phyloP scores from a whole-genome alignment of 1,284 basidiomycete species.

The Cutaneotrichosporon dermatis region DNA sequence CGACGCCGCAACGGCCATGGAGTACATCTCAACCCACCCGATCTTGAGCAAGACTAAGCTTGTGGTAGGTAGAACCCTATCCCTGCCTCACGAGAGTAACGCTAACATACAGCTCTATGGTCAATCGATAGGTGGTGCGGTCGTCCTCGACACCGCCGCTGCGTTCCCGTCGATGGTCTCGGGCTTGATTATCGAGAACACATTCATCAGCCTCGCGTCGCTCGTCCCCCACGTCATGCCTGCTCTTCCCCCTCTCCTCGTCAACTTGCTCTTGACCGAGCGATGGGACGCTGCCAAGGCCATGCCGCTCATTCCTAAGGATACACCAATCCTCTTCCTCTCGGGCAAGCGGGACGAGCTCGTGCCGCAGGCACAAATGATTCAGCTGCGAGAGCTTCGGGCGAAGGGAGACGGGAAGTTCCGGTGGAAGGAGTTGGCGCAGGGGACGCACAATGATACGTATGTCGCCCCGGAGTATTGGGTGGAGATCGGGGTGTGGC shows the following conservation, averaged over 20 bases:
- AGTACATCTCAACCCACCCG: conserved; percentile 69
- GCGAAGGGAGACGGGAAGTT: conserved; percentile 44
- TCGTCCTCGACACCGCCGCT: conserved; percentile 80
- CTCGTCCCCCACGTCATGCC: conserved; percentile 83
- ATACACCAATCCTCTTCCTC: conserved; percentile 79
- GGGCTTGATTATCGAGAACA: conserved; percentile 78
- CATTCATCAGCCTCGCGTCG: conserved; percentile 73
- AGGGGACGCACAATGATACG: conserved; percentile 71
- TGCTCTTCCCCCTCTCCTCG: conserved; percentile 58
- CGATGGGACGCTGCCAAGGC: conserved; percentile 80
- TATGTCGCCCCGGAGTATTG: conserved; percentile 65
- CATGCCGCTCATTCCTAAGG: conserved; percentile 63
- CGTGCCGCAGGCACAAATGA: conserved; percentile 82
- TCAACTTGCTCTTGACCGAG: conserved; percentile 51
- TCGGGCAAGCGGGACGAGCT: conserved; percentile 74
- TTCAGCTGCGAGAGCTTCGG: conserved; percentile 62
- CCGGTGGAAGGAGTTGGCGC: conserved; percentile 57
- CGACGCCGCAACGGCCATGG: conserved; percentile 71
- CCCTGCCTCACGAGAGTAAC: neutral
- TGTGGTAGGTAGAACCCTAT: neutral
- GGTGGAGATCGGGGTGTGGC: conserved; percentile 59
- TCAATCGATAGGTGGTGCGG: conserved; percentile 95
- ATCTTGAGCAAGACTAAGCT: conserved; percentile 60
- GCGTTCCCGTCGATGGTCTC: conserved; percentile 66
- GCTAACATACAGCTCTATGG: conserved; percentile 61